These are phyloP conservation scores for Debaryomyces nepalensis DNA, from an alignment of 1,139 yeast species.

Conservation along the genomic window DNA sequence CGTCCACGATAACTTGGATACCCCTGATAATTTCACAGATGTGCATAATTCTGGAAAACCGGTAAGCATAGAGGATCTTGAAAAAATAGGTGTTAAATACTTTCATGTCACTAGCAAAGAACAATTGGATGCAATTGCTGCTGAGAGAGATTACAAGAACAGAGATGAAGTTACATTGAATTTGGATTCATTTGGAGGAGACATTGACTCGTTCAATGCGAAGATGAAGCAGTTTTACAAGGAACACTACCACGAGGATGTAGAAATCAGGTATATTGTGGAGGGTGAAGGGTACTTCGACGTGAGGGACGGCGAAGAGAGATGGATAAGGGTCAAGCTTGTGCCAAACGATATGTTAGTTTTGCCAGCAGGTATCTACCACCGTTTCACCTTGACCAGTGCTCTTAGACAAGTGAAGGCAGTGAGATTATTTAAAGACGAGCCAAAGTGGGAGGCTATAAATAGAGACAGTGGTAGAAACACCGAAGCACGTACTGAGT, in stretches of 20 bases:
- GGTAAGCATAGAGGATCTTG: constrained; percentile 56
- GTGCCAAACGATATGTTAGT: constrained; percentile 69
- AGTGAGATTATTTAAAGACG: constrained; percentile 84
- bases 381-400: constrained; percentile 78
- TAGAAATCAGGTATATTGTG: constrained; percentile 86
- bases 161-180: constrained; percentile 73
- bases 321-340: constrained; percentile 80
- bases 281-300: constrained; percentile 96
- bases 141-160: constrained; percentile 74
- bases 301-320: constrained; percentile 68
- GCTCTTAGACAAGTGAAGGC: constrained; percentile 69
- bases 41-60: constrained; percentile 72
- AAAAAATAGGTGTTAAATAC: constrained; percentile 72
- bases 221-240: constrained; percentile 75
- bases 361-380: constrained; percentile 91
- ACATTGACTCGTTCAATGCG: constrained; percentile 58
- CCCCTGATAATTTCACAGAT: constrained; percentile 66
- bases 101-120: constrained; percentile 54
- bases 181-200: constrained; percentile 66
- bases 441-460: constrained; percentile 95
- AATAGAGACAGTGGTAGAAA: constrained; percentile 51
- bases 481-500: constrained; percentile 38
- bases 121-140: constrained; percentile 70
- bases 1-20: constrained; percentile 70
- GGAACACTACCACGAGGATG: constrained; percentile 96